Evolutionary conservation across 352 stramenopile genomes (phyloP).

Genomic region (Globisporangium acanthophoron): DNA sequence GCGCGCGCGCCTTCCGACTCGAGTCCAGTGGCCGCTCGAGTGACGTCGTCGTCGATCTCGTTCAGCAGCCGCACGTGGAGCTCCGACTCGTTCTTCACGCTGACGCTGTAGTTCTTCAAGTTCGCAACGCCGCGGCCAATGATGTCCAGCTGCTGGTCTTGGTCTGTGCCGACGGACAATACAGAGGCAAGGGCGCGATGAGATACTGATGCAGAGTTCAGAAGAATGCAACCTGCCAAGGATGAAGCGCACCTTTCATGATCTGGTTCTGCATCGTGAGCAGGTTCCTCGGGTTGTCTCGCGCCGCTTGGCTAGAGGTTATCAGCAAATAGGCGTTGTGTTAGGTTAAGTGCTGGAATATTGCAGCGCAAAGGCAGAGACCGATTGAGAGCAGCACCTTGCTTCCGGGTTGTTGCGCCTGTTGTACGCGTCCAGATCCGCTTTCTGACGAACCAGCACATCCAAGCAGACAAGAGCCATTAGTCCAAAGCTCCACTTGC

Average conservation of each 20-base stretch:
- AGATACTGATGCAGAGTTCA: not conserved
- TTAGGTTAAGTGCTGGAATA: not conserved
- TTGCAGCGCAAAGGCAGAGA: too few species aligned
- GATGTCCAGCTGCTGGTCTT: constrained; percentile 82
- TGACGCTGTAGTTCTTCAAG: constrained; percentile 79
- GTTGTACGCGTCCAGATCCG: constrained; percentile 76
- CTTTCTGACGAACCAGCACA: constrained; percentile 30
- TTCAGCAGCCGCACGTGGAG: constrained; percentile 85
- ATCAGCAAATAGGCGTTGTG: not conserved
- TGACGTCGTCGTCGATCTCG: constrained; percentile 88
- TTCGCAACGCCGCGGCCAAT: constrained; percentile 82
- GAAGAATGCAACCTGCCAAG: not conserved
- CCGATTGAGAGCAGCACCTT: constrained; percentile 7
- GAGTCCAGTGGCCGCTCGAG: constrained; percentile 77
- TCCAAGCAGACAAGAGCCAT: not conserved
- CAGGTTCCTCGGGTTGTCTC: constrained; percentile 44
- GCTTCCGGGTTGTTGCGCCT: constrained; percentile 26
- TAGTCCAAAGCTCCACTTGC: not conserved
- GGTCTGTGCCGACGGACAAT: constrained; percentile 29
- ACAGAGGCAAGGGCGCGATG: not conserved
- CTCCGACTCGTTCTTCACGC: constrained; percentile 88
- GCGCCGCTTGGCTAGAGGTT: constrained; percentile 13
- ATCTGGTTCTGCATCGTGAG: constrained; percentile 87
- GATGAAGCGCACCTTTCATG: constrained; percentile 54
- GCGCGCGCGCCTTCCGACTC: constrained; percentile 76